A percentile compares a stretch with the other conserved stretches of the same genome.
Conservation (phyloP, 257 asterid genomes). For the Sherardia arvensis region DNA sequence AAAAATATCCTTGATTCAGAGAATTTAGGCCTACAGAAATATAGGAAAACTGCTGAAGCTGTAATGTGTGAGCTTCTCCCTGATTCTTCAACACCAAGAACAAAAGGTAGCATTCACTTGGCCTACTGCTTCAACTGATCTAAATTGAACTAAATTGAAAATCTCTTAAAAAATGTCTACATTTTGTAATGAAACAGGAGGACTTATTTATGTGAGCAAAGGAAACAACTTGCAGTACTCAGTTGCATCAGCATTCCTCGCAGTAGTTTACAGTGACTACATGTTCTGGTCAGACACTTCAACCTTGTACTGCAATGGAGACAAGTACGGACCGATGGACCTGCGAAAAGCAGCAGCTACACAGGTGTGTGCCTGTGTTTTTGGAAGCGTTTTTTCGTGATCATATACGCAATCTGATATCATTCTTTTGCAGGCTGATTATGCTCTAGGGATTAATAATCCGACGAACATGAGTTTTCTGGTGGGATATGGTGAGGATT, state of each 20-base stretch:
- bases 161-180: no score
- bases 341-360: conserved; percentile 36
- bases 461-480: conserved; percentile 43
- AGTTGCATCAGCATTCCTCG: conserved; percentile 56
- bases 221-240: conserved; percentile 52
- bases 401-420: no score
- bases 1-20: conserved; percentile 23
- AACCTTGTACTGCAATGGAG: conserved; percentile 40
- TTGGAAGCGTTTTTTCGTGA: neutral
- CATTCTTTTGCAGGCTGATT: conserved; percentile 25
- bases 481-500: conserved; percentile 41
- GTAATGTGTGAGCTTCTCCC: conserved; percentile 49
- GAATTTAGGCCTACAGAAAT: conserved; percentile 44
- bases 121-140: neutral
- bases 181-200: conserved; percentile 27
- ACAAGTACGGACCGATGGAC: conserved; percentile 27
- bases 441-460: conserved; percentile 41
- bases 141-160: no score
- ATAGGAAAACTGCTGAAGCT: conserved; percentile 49
- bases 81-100: conserved; percentile 37
- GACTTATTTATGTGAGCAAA: conserved; percentile 41
- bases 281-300: conserved; percentile 45
- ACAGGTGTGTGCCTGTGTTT: conserved; percentile 27
- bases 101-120: conserved; percentile 26
- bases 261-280: conserved; percentile 53